A percentile compares a stretch with the other conserved stretches of the same genome.
phyloP scores from a whole-genome alignment of 73 alveolate genomes.

The Stentor coeruleus region DNA sequence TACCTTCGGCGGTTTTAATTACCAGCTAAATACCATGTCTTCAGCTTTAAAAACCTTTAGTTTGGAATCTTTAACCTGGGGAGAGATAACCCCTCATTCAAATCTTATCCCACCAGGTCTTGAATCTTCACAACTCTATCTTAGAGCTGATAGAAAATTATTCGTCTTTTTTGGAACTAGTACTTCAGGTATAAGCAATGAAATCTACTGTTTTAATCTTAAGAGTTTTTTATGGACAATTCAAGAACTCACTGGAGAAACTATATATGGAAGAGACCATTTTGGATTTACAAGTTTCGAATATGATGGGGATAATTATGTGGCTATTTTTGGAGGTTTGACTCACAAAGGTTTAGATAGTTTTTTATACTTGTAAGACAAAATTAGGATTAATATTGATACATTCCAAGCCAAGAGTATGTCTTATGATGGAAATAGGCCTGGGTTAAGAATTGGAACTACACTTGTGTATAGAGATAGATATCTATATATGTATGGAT shows the following conservation, averaged over 20 bases:
- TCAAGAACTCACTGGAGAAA: neutral
- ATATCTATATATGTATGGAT: neutral
- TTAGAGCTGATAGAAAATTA: neutral
- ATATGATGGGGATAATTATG: neutral
- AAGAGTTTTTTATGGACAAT: neutral
- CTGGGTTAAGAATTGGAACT: neutral
- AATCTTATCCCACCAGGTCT: neutral
- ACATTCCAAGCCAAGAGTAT: neutral
- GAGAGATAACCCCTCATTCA: neutral
- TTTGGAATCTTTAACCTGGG: neutral
- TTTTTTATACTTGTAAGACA: neutral
- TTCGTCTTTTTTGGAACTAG: no score
- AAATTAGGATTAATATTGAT: neutral
- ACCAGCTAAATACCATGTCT: neutral
- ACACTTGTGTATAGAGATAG: neutral
- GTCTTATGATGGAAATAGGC: neutral
- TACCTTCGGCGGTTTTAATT: neutral
- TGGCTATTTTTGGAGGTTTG: neutral
- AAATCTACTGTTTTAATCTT: no score
- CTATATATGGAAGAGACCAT: neutral
- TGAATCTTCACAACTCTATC: no score
- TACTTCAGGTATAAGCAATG: neutral
- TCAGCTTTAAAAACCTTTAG: neutral
- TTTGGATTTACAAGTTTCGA: neutral
- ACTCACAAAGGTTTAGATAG: neutral